Evolutionary conservation across 257 asterid species (phyloP).

Genomic region (Capsicum chinense): DNA sequence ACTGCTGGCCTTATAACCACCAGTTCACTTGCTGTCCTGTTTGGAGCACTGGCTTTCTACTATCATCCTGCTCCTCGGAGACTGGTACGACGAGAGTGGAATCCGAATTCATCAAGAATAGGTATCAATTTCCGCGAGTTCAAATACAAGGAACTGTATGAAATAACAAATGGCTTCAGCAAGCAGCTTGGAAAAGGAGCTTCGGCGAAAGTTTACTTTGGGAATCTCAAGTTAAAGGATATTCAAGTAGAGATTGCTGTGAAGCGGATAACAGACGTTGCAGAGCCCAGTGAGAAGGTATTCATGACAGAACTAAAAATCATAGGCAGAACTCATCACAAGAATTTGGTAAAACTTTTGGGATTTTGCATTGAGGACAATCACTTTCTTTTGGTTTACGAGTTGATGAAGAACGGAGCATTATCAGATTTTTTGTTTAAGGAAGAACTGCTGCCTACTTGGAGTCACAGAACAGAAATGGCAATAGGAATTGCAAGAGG

Average conservation of each 20-base stretch:
- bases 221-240: constrained; percentile 21
- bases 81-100: neutral
- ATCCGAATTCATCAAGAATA: neutral
- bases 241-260: constrained; percentile 21
- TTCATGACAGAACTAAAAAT: constrained; percentile 31
- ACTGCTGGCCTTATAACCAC: constrained; percentile 9
- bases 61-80: constrained; percentile 17
- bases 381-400: constrained; percentile 35
- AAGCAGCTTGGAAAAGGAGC: constrained; percentile 32
- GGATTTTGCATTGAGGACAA: constrained; percentile 31
- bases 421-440: constrained; percentile 25
- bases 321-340: constrained; percentile 34
- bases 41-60: neutral
- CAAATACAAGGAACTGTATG: constrained; percentile 31
- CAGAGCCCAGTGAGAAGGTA: constrained; percentile 25
- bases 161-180: constrained; percentile 30
- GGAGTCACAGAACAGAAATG: constrained; percentile 29
- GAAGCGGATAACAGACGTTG: constrained; percentile 17
- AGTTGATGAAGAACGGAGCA: constrained; percentile 34
- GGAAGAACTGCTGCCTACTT: constrained; percentile 22
- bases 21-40: constrained; percentile 28
- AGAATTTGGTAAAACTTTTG: constrained; percentile 29
- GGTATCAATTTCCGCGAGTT: constrained; percentile 27
- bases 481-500: constrained; percentile 36
- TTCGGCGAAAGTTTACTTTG: constrained; percentile 29